phyloP scores from a whole-genome alignment of 2,329 filamentous ascomycete species.

The Cladobotryum protrusum region DNA sequence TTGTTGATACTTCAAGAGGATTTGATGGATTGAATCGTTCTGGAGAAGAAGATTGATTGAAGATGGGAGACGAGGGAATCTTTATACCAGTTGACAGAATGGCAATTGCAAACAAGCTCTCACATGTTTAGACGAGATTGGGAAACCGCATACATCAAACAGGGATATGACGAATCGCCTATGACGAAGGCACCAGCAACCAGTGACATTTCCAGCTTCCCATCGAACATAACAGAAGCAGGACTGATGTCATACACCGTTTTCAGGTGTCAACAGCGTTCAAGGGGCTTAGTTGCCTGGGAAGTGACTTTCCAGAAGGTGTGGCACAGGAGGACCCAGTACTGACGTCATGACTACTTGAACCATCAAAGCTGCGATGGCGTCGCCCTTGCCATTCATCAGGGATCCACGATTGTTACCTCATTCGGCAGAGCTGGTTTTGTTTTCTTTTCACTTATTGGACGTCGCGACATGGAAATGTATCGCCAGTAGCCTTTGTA shows the following conservation, averaged over 20 bases:
- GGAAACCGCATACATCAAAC: not conserved
- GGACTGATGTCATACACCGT: not conserved
- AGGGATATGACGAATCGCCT: not conserved
- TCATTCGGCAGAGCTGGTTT: no score
- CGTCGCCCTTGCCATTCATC: no score
- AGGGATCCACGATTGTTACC: no score
- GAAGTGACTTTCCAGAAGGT: not conserved
- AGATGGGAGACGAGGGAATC: not conserved
- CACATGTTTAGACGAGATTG: not conserved
- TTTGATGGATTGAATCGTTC: not conserved
- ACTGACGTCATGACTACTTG: conserved; percentile 5
- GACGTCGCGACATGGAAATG: no score
- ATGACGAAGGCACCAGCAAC: not conserved
- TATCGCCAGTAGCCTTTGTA: no score
- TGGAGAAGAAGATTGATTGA: not conserved
- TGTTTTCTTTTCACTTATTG: no score
- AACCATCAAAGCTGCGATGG: no score
- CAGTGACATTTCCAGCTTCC: not conserved
- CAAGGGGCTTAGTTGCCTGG: no score
- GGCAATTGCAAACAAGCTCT: not conserved
- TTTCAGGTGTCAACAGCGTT: not conserved
- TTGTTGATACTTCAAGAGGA: not conserved
- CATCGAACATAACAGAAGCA: not conserved
- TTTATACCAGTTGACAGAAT: conserved; percentile 4
- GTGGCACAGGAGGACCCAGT: not conserved